phyloP scores from a whole-genome alignment of 192 early-diverging fungal genomes.

The Coemansia sp. region DNA sequence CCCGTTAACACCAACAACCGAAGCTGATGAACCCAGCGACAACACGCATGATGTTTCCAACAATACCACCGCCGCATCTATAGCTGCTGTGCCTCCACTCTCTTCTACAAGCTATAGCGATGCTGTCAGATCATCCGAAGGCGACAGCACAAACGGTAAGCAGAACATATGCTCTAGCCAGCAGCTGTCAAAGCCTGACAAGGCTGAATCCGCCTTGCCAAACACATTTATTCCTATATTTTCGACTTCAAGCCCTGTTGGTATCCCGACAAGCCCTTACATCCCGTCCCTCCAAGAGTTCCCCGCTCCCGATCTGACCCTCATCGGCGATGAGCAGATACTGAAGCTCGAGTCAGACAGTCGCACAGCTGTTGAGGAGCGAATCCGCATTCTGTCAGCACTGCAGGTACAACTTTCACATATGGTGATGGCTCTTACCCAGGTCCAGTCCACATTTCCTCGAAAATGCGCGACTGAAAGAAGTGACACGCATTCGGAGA shows the following conservation, averaged over 20 bases:
- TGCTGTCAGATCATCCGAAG: not conserved
- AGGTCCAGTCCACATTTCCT: slow-evolving; percentile 36
- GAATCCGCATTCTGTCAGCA: slow-evolving; percentile 63
- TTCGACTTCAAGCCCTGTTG: slow-evolving; percentile 3
- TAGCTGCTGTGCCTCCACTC: not conserved
- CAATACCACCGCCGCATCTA: not conserved
- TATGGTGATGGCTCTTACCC: slow-evolving; percentile 45
- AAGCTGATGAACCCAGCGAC: not conserved
- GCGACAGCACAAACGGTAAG: not conserved
- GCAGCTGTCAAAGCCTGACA: not conserved
- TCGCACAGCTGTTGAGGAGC: slow-evolving; percentile 62
- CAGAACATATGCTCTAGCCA: not conserved
- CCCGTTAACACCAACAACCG: not conserved
- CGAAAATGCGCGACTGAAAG: not conserved
- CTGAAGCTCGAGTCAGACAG: slow-evolving; percentile 56
- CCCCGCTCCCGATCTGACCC: slow-evolving; percentile 47
- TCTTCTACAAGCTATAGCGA: not conserved
- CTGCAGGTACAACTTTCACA: slow-evolving; percentile 62
- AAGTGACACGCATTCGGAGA: slow-evolving; percentile 2
- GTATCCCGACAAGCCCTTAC: slow-evolving; percentile 8
- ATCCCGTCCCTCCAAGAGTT: slow-evolving; percentile 39
- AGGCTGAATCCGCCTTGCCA: not conserved
- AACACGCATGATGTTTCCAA: not conserved
- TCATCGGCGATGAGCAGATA: slow-evolving; percentile 62
- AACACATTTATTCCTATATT: slow-evolving; percentile 36